Evolutionary conservation across 2,329 filamentous ascomycete genomes (phyloP).

Genomic region (Shiraia bambusicola): DNA sequence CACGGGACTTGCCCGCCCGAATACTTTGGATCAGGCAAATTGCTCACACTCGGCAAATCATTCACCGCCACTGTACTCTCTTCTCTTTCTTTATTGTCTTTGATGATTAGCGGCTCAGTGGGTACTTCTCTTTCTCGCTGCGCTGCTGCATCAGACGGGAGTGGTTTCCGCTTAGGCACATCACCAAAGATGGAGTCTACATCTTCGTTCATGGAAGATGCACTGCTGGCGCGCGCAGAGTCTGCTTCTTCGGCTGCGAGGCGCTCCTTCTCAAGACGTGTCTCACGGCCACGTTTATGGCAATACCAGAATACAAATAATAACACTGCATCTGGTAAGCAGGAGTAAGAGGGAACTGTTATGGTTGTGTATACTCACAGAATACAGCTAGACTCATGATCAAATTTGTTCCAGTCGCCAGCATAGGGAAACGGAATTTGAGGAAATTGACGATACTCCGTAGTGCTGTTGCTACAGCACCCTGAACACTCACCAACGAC

Average conservation of each 20-base stretch:
- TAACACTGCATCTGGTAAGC: slow-evolving; percentile 58
- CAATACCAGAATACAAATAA: slow-evolving; percentile 98
- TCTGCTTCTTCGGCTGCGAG: slow-evolving; percentile 38
- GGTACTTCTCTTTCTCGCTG: slow-evolving; percentile 3
- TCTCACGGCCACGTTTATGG: slow-evolving; percentile 89
- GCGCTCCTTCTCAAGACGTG: slow-evolving; percentile 67
- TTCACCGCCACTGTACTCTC: slow-evolving; percentile 23
- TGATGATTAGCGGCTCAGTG: slow-evolving; percentile 34
- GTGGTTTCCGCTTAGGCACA: slow-evolving; percentile 16
- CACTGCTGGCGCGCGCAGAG: slow-evolving; percentile 29
- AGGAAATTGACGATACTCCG: slow-evolving; percentile 89
- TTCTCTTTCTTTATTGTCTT: slow-evolving; percentile 26
- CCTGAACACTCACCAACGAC: slow-evolving; percentile 79
- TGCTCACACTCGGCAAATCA: slow-evolving; percentile 40
- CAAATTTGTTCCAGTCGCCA: slow-evolving; percentile 82
- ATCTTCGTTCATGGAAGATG: slow-evolving; percentile 34
- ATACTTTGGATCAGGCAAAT: slow-evolving; percentile 38
- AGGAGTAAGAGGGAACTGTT: not conserved
- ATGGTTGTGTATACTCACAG: slow-evolving; percentile 62
- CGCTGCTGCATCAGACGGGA: not conserved
- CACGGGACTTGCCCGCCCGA: slow-evolving; percentile 13
- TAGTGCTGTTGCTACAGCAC: slow-evolving; percentile 80
- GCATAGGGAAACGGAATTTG: slow-evolving; percentile 83
- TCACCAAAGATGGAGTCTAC: slow-evolving; percentile 34
- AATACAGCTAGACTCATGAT: slow-evolving; percentile 88